Conservation (phyloP, 73 alveolate genomes). For the Paramecium sonneborni region DNA sequence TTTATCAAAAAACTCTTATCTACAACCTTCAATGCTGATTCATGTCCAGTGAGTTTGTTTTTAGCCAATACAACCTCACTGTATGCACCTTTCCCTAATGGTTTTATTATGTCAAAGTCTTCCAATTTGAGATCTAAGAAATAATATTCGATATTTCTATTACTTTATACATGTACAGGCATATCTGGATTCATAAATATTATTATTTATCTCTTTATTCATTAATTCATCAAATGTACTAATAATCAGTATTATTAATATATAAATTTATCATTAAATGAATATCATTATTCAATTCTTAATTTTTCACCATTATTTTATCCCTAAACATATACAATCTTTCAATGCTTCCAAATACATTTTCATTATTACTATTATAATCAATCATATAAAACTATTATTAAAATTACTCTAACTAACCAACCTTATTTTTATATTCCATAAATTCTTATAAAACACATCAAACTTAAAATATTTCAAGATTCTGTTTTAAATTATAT, state of each 20-base stretch:
- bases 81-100: slow-evolving; percentile 13
- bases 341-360: neutral
- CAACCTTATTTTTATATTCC: too few species aligned
- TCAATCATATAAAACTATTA: too few species aligned
- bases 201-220: neutral
- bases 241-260: neutral
- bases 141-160: neutral
- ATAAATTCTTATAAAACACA: too few species aligned
- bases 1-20: neutral
- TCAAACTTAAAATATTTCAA: too few species aligned
- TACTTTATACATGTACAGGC: neutral
- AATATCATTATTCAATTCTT: neutral
- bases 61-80: slow-evolving; percentile 27
- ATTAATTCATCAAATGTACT: neutral
- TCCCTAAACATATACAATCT: neutral
- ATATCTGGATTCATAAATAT: neutral
- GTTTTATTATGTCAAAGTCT: neutral
- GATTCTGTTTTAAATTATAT: too few species aligned
- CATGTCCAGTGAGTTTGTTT: slow-evolving; percentile 29
- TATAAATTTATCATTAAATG: neutral
- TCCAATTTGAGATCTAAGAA: neutral
- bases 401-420: too few species aligned
- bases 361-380: too few species aligned
- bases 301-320: neutral
- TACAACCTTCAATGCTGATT: neutral